Base-by-base conservation (phyloP, 2,329 filamentous ascomycete species). In the Calonectria montana region DNA sequence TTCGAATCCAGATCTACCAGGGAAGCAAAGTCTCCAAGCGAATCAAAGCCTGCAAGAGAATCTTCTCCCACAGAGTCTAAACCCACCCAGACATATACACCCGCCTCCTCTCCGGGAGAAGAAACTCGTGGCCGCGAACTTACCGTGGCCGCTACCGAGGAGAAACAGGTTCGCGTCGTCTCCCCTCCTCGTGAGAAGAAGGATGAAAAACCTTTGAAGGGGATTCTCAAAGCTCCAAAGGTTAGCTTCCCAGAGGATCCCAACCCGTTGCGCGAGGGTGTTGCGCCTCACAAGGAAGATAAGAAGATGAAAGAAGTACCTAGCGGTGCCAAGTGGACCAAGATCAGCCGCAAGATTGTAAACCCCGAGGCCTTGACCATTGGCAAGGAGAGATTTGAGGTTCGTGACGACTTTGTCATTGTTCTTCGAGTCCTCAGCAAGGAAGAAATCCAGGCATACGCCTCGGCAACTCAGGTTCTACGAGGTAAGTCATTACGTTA, bases 401-500 rank as follows among this genome's bases (percentile, higher is more conserved):
- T 97, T 78, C 91, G 95, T n/a, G 91, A 95, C 71, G 95, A 98
- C 80, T 97, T 95, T 82, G 95, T 98, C 71, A 98, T 98, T 82
- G 95, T 98, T 2, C 87, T 98, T 68, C 89, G 96, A 68, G 96
- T 98, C 9, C 83, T 98, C 81, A 94, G 91, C 59, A 94, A 94
- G 83, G 94, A 97, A 76, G 95, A 98, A 80, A 97, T 98, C 68
- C 93, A 97, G 83, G 92, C 91, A 39, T 95, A 97, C 80, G 95
- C 95, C 15, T 90, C 92, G 74, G 93, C 93, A 61, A 98, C 96
- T 12, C 91, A 92, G 75, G 91, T 94, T 80, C 90, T 98, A 73
- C 90, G 95, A 90, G 94, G 93, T 94, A 86, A 80, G 89, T 82
- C 74, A 27, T 23, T 35, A 10, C 1, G 12, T 53, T 29, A 25